Evolutionary conservation across 2,329 filamentous ascomycete genomes (phyloP), one percentile per base, ranked within the genome.

Genomic region (Diaporthe aspalathi): DNA sequence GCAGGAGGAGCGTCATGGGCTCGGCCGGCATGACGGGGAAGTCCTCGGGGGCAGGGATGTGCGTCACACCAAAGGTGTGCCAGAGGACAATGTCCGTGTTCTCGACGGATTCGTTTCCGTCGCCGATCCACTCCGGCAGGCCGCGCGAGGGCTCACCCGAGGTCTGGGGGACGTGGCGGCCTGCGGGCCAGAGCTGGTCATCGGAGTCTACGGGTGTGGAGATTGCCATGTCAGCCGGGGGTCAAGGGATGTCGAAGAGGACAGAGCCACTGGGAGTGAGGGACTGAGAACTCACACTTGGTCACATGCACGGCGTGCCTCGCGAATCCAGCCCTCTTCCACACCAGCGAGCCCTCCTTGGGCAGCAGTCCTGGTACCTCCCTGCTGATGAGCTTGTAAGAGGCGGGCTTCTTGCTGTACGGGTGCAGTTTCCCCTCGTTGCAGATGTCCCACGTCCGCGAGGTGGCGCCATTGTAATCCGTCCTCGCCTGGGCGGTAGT

Each of bases 51-150:
- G 93, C 85, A 0, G 95, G 94, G 84, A 97, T 95, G 80, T 97
- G 95, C 0, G 92, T 95, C 45, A 97, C 86, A 45, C 95, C 95
- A 77, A 97, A 98, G 0, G 94, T 97, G 83, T 97, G 94, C 94
- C 94, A 98, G 20, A 97, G 88, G 1, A 98, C 94, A 38, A 97
- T 84, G 79, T 98, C 93, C 0, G 91, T 93, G 84, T 97, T 92
- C 69, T 92, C 93, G 75, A 97, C 90, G 32, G 84, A 88, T 70
- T 88, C 89, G 56, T 83, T 83, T 16, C 92, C 90, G 73, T 94
- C 89, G 29, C 89, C 90, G 75, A 96, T 92, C 94, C 93, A 95
- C 75, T 90, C 86, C 0, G 92, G 91, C 2, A 97, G 84, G 40
- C 94, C 94, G 52, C 84, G 82, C 0, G 92, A 92, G 0, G 92